Base-by-base conservation (phyloP, 2,329 filamentous ascomycete genomes). In the Tolypocladium amazonense region DNA sequence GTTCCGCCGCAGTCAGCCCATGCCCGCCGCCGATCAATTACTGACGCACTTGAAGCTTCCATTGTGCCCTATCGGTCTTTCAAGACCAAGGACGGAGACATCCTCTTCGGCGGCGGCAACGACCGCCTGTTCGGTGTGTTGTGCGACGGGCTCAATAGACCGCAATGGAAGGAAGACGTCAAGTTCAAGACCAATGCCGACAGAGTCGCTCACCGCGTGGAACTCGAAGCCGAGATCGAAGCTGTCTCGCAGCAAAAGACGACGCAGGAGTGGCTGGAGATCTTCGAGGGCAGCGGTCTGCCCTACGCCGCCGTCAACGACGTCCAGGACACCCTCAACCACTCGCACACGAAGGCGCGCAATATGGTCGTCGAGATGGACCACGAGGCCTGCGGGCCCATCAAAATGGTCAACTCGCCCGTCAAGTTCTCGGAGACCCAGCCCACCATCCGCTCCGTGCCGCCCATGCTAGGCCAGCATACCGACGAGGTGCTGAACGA, bases 61-160 rank as follows among this genome's bases (percentile, higher is more conserved):
- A 97, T 99, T 70, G 94, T 99, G 0, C 94, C 94, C 0, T 99
- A 99, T 73, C 87, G 88, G 67, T 90, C 91, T 0, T 99, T 90
- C 72, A 81, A 84, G 67, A 90, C 88, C 4, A 83, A 81, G 59
- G 86, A 91, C 62, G 85, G 86, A n/a, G 83, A 85, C 60, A 79
- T 90, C 41, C 78, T 91, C 25, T 79, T 89, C 55, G 88, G 88
- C 5, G 87, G 87, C 35, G 87, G 86, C n/a, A 90, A 90, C 65
- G 85, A 89, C 68, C 79, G 83, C 7, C 78, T 90, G 2, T 91
- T 88, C 63, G 81, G 81, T 20, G 79, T 88, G 25, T 73, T 90
- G 12, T 88, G 85, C 65, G 77, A 84, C 41, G 79, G 81, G 1
- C 72, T 90, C 0, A 81, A 80, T 0, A 76, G 75, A 23, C 77